A percentile compares a stretch with the other conserved stretches of the same genome.
phyloP scores from a whole-genome alignment of 2,329 filamentous ascomycete genomes.

The Emmonsiellopsis sp. region DNA sequence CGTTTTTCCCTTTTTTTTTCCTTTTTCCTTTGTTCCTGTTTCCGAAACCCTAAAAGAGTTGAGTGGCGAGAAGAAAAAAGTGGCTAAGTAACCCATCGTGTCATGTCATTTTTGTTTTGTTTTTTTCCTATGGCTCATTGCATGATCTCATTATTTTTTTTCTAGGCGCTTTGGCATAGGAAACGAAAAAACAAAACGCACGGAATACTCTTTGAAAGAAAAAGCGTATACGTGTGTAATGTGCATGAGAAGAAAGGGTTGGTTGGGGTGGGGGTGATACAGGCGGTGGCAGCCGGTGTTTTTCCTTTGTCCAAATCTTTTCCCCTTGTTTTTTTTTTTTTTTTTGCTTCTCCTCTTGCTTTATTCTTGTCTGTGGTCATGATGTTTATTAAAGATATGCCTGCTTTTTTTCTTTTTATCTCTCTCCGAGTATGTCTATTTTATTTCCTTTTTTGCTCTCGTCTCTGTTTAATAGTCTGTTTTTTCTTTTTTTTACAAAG shows the following conservation, averaged over 20 bases:
- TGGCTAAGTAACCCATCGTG: neutral
- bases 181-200: neutral
- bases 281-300: no score
- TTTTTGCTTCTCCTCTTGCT: no score
- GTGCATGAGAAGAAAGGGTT: neutral
- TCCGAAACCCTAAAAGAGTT: neutral
- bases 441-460: neutral
- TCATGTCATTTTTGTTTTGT: neutral
- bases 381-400: neutral
- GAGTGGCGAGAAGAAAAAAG: neutral
- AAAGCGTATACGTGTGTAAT: no score
- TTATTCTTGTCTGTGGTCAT: no score
- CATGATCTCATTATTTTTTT: neutral
- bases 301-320: no score
- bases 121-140: neutral
- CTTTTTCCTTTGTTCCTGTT: neutral
- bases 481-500: neutral
- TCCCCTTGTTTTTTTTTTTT: no score
- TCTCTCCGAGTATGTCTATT: neutral
- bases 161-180: constrained; percentile 1
- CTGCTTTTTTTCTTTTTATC: constrained; percentile 1
- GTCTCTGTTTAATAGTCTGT: neutral
- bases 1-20: neutral
- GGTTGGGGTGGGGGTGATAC: no score
- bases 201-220: neutral